Base-by-base conservation (phyloP, 2,329 filamentous ascomycete species). In the Sporothrix globosa region DNA sequence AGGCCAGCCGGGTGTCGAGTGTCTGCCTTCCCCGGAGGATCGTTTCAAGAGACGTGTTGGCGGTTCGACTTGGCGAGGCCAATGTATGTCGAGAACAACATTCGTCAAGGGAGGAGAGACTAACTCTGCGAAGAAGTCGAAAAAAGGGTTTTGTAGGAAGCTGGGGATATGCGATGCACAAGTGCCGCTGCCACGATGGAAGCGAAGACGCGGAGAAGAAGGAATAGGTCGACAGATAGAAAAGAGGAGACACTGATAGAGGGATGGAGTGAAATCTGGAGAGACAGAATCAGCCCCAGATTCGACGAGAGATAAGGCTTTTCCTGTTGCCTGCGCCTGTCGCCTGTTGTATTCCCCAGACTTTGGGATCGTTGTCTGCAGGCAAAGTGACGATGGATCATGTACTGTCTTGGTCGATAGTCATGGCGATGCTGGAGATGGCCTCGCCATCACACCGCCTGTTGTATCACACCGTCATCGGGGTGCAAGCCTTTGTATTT, bases 181-280 rank as follows among this genome's bases (percentile, higher is more conserved):
- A 52, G 61, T 17, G 61, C 21, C 46, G 46, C 17, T 52, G 61
- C 44, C 19, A 46, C 44, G 46, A 46, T 52, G 61, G 61, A 52
- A 65, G 52, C 52, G 61, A 52, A 66, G 46, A 66, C 46, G 61
- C 61, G 61, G 61, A 66, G 63, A 66, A 66, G 14, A 48, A 30
- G 39, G 11, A 4, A n/a, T 4, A 4, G 24, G 21, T 7, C 3
- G 19, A 34, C 30, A 60, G 3, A 60, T 11, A 44, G 34, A 61
- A 41, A 39, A 44, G 56, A 34, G 34, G 30, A 41, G 13, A 21
- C 7, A 7, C 27, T 58, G 27, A 58, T 34, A 34, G 6, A 39
- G 13, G 14, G 27, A 30, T 30, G 27, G 27, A 30, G 27, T 2
- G 27, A 58, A 41, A 21, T 17, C 41, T 58, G 54, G 54, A 60